Percentiles rank a stretch among this genome's conserved stretches.
Evolutionary conservation across 2,329 filamentous ascomycete species (phyloP).

Genomic region (Trichoderma semiorbis): DNA sequence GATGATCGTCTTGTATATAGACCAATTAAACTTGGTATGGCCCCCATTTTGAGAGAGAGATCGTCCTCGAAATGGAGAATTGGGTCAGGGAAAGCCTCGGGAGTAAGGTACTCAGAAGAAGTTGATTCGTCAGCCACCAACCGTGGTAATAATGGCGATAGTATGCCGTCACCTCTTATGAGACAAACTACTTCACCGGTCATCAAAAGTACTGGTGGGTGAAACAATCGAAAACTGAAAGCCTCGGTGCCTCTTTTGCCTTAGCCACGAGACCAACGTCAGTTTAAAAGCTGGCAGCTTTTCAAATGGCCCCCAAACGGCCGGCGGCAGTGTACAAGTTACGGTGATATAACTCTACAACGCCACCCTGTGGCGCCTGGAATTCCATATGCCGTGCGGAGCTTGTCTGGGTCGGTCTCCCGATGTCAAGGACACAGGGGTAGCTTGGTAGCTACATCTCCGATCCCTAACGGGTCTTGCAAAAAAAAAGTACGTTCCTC

Average conservation of each 20-base stretch:
- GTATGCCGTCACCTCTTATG: background rate
- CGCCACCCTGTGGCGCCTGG: constrained; percentile 12
- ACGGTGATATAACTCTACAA: background rate
- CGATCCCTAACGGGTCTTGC: background rate
- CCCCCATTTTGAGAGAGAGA: background rate
- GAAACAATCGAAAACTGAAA: background rate
- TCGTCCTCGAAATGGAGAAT: background rate
- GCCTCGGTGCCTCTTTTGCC: background rate
- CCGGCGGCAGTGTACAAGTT: background rate
- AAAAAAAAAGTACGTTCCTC: background rate
- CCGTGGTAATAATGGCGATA: background rate
- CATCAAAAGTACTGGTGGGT: background rate
- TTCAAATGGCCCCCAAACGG: background rate
- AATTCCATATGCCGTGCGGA: constrained; percentile 5
- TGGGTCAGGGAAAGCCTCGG: background rate
- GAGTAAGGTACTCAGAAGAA: background rate
- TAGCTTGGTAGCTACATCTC: background rate
- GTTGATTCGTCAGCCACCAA: background rate
- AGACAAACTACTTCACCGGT: background rate
- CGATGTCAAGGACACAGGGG: background rate
- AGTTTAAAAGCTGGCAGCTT: background rate
- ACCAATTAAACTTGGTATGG: background rate
- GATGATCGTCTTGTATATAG: background rate
- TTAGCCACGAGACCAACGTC: background rate
- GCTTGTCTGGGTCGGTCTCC: background rate